phyloP scores from a whole-genome alignment of 2,329 filamentous ascomycete species.

The Exophiala viscosa region DNA sequence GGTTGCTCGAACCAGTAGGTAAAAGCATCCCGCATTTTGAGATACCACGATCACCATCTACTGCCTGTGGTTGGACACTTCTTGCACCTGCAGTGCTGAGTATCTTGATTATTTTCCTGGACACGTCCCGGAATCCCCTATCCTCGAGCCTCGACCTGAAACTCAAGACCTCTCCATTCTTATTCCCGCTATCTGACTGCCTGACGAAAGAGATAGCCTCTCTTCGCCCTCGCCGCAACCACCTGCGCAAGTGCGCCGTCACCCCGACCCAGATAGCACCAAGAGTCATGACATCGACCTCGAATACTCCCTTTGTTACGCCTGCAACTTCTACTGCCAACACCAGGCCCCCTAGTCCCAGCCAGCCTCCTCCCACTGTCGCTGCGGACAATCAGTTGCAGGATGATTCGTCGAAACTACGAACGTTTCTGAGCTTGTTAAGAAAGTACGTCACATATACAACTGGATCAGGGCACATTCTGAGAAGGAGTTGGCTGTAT shows the following conservation, averaged over 20 bases:
- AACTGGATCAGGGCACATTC: neutral
- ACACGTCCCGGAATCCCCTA: neutral
- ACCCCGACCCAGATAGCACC: conserved; percentile 6
- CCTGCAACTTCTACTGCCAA: conserved; percentile 20
- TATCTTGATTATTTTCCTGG: conserved; percentile 3
- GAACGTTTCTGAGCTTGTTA: conserved; percentile 81
- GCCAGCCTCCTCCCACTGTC: conserved; percentile 33
- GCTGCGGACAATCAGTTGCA: conserved; percentile 52
- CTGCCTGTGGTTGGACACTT: conserved; percentile 23
- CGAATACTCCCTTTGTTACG: conserved; percentile 23
- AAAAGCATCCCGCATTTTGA: conserved; percentile 18
- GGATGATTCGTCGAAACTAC: conserved; percentile 83
- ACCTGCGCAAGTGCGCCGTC: neutral
- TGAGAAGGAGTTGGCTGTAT: conserved; percentile 9
- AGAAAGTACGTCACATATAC: conserved; percentile 63
- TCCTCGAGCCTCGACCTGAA: conserved; percentile 5
- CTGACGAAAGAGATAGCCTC: neutral
- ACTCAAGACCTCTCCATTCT: neutral
- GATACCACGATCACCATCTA: conserved; percentile 20
- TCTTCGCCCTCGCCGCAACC: conserved; percentile 4
- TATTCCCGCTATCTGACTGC: neutral
- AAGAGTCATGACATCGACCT: conserved; percentile 21
- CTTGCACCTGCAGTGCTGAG: neutral
- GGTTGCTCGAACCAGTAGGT: neutral
- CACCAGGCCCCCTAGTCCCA: conserved; percentile 25